Evolutionary conservation across 169 alveolate species (phyloP), one percentile per base, ranked within the genome.

Genomic region (Plasmodium vivax): DNA sequence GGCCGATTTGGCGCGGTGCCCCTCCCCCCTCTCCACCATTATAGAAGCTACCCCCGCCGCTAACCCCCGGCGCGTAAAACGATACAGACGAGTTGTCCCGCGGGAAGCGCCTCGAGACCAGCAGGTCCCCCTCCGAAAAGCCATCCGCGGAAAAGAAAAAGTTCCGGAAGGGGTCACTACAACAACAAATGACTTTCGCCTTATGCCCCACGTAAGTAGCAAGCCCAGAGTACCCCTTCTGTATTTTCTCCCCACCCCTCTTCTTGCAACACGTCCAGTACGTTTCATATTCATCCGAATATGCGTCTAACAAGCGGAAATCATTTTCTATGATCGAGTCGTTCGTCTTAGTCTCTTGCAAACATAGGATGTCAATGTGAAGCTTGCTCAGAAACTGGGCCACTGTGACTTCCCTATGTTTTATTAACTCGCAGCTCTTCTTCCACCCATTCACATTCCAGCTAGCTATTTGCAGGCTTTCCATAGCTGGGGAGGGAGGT

Each of bases 381-480:
- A 84, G 80, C 27, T 75, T 82, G n/a, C 32, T 77, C 30, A 94
- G 56, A 88, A 83, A 94, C 12, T 82, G 45, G 3, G 34, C 19
- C 30, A 94, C 58, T 23, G 19, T 43, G 4, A 12, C 75, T 23
- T 93, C 85, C 3, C 92, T 79, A 9, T 47, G 82, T 79, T 94
- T 91, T 85, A 94, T 91, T 68, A 94, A 10, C 62, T 85, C 88
- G 80, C 73, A 72, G n/a, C 93, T 94, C 34, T 82, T 94, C 45
- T 94, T 75, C 96, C 96, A 94, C 10, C 96, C 96, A 32, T 94
- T 95, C 38, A 94, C 96, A 75, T 94, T 94, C 96, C 96, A 94
- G 73, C 95, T 80, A 27, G 74, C 94, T 36, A 94, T 68, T 19
- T 82, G 92, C 8, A 79, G 30, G 12, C 51, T 90, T 68, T 90